Evolutionary conservation across 2,329 filamentous ascomycete genomes (phyloP).

Genomic region (Ceratocystis lukuohia): DNA sequence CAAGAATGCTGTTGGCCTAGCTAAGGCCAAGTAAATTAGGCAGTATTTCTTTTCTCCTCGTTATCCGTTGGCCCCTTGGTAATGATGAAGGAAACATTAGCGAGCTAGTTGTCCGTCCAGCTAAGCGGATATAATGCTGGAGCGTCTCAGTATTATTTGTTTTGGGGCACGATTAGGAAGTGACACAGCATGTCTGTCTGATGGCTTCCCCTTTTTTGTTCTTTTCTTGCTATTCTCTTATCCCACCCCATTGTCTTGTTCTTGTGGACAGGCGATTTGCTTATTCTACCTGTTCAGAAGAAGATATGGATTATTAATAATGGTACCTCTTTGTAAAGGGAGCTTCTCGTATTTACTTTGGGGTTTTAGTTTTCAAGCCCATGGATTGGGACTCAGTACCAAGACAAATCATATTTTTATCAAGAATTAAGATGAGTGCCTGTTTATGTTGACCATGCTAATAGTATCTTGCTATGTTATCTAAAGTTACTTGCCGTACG

Average conservation of each 20-base stretch:
- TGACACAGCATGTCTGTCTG: neutral
- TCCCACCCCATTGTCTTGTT: neutral
- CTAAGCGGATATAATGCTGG: neutral
- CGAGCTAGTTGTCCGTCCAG: neutral
- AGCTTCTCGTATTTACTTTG: neutral
- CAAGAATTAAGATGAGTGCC: neutral
- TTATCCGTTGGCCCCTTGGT: neutral
- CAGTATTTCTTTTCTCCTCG: neutral
- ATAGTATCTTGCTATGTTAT: no score
- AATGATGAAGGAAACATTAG: neutral
- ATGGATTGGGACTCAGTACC: constrained; percentile 16
- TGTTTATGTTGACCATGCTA: neutral
- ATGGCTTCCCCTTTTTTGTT: no score
- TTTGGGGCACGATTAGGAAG: neutral
- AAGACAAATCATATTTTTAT: constrained; percentile 6
- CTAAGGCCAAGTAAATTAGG: constrained; percentile 53
- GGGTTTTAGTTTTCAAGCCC: constrained; percentile 1
- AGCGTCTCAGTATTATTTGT: neutral
- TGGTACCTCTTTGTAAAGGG: neutral
- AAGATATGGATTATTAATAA: constrained; percentile 1
- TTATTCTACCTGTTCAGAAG: no score
- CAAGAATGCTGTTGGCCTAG: constrained; percentile 77
- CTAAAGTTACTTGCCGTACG: no score
- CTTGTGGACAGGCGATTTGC: neutral
- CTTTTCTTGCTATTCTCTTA: neutral